phyloP scores from a whole-genome alignment of 2,329 filamentous ascomycete species.

The Talaromyces rugulosus region DNA sequence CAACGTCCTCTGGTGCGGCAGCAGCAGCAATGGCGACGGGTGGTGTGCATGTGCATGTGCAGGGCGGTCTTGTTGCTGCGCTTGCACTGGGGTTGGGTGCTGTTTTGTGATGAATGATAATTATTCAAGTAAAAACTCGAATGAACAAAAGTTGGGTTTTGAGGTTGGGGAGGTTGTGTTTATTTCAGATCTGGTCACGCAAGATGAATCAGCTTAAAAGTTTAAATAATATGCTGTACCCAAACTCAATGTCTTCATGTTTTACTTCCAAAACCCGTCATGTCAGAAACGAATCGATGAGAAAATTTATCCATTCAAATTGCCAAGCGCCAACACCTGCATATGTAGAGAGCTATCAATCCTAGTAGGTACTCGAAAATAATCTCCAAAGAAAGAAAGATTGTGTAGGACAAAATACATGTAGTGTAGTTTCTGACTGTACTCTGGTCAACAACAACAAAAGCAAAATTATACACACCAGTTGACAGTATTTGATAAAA shows the following conservation, averaged over 20 bases:
- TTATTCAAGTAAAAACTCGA: too few relatives aligned
- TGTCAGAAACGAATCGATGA: background rate
- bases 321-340: background rate
- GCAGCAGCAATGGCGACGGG: slow-evolving; percentile 11
- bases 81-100: slow-evolving; percentile 16
- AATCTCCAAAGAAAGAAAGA: background rate
- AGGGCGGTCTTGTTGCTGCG: slow-evolving; percentile 24
- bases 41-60: slow-evolving; percentile 12
- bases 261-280: background rate
- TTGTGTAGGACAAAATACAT: background rate
- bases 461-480: background rate
- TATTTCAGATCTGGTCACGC: background rate
- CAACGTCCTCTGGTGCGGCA: background rate
- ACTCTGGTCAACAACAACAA: background rate
- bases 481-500: background rate
- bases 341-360: background rate
- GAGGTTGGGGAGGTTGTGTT: background rate
- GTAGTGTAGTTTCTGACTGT: background rate
- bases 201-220: too few relatives aligned
- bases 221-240: too few relatives aligned
- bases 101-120: slow-evolving; percentile 3
- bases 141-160: too few relatives aligned
- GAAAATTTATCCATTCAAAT: background rate
- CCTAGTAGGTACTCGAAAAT: background rate
- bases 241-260: too few relatives aligned